Base-by-base conservation (phyloP, 192 early-diverging fungal genomes). In the Helicostylum pulchrum region DNA sequence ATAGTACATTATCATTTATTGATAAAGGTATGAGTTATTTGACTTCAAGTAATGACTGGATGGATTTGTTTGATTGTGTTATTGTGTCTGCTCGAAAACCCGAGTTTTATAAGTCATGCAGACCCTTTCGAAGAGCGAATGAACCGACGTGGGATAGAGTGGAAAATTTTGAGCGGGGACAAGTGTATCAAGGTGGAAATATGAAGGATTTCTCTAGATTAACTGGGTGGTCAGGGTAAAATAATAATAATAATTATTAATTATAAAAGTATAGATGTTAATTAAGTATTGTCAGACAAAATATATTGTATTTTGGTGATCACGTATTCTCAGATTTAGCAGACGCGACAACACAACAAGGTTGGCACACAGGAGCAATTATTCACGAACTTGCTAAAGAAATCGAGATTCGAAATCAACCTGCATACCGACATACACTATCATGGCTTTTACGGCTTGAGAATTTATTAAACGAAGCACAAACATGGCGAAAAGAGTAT, bases 101-200 rank as follows among this genome's bases (percentile, higher is more conserved):
- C 1, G 67, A 77, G 14, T 87, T 82, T 72, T 87, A 87, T 62
- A 70, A 67, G 21, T 81, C 79, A 32, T 73, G 79, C 10, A 73
- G 81, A n/a, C 85, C 85, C 8, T 87, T 87, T 64, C 81, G 85
- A 7, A 69, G 76, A 8, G 78, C 81, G 1, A 43, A 50, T 11
- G 62, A 72, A 53, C 73, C 78, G 48, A 80, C 79, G 17, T 87
- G 83, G 83, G 76, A 73, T 47, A 59, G 48, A 5, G 85, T 87
- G 0, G 77, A 83, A 36, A 64, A 61, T 9, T 79, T 87, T 61
- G 67, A 80, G 23, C 74, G 72, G 3, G 85, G 83, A 0, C 79
- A 85, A 62, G 83, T 87, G n/a, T 84, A 85, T 36, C 73, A 78
- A 46, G 83, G 85, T 53, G 85, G 85, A 47, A 87, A 85, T 49